phyloP scores from a whole-genome alignment of 495 filamentous ascomycete genomes.

The Penicillium egyptiacum region DNA sequence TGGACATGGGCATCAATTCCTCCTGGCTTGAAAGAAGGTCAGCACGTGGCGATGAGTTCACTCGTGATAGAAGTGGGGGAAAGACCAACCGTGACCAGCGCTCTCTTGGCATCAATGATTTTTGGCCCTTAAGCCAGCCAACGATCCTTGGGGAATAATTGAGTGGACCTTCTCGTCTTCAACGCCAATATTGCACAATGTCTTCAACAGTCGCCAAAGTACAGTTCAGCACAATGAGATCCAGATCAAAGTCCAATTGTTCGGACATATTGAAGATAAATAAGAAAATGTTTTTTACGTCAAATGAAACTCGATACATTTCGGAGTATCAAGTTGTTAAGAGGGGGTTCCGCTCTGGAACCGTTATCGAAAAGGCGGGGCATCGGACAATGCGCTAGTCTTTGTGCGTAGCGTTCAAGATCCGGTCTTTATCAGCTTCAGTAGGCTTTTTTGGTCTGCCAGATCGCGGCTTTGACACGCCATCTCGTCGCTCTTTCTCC shows the following conservation, averaged over 20 bases:
- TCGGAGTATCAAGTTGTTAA: background rate
- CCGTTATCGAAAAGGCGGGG: background rate
- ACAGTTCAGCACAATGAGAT: background rate
- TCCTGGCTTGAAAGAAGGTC: background rate
- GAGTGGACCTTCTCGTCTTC: background rate
- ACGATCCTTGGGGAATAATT: background rate
- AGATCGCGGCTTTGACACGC: constrained; percentile 17
- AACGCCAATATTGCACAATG: background rate
- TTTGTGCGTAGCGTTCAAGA: too few species aligned
- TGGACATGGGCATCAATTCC: background rate
- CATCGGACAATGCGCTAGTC: background rate
- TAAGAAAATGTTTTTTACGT: background rate
- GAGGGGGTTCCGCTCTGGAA: background rate
- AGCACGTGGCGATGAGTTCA: background rate
- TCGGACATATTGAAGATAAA: background rate
- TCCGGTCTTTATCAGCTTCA: background rate
- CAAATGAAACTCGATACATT: background rate
- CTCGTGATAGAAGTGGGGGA: background rate
- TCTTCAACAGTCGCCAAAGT: background rate
- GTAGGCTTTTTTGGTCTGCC: background rate
- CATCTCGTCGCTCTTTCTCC: constrained; percentile 10
- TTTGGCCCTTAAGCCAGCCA: background rate
- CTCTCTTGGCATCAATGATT: background rate
- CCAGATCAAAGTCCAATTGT: background rate
- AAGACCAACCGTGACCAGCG: background rate